Conservation (phyloP, 768 basidiomycete species). For the Ramaria rubella region DNA sequence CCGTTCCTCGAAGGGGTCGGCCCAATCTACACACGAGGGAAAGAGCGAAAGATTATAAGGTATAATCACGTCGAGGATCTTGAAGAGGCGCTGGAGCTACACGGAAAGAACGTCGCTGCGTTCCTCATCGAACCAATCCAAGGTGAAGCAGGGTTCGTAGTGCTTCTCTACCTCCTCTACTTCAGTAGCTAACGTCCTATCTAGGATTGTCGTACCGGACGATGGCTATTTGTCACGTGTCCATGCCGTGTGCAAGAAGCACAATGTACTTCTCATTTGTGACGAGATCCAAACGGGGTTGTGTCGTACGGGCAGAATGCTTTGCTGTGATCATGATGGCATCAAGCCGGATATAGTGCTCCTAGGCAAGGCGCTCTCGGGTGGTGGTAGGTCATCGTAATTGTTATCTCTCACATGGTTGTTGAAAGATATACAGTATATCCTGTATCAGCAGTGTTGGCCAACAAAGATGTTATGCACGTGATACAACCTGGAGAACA, state of each 20-base stretch:
- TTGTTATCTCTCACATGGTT: not conserved
- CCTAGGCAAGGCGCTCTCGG: slow-evolving; percentile 94
- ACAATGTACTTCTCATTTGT: slow-evolving; percentile 93
- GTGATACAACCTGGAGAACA: slow-evolving; percentile 94
- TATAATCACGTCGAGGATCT: slow-evolving; percentile 82
- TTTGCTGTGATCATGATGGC: slow-evolving; percentile 81
- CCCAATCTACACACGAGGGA: slow-evolving; percentile 57
- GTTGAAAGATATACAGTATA: slow-evolving; percentile 52
- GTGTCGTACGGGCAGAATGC: slow-evolving; percentile 89
- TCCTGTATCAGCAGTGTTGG: slow-evolving; percentile 92
- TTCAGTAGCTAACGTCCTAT: not conserved
- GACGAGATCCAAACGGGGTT: slow-evolving; percentile 98
- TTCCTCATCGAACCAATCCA: slow-evolving; percentile 98
- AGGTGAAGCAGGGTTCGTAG: slow-evolving; percentile 89
- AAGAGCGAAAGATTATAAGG: slow-evolving; percentile 51
- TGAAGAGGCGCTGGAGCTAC: slow-evolving; percentile 68
- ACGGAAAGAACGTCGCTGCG: slow-evolving; percentile 81
- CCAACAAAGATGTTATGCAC: slow-evolving; percentile 88
- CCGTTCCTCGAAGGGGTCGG: slow-evolving; percentile 86
- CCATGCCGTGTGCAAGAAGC: slow-evolving; percentile 79
- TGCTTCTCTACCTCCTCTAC: not conserved
- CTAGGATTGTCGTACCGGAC: slow-evolving; percentile 86
- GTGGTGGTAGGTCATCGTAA: slow-evolving; percentile 58
- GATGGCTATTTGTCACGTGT: slow-evolving; percentile 76
- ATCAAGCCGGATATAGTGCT: slow-evolving; percentile 89